These are phyloP conservation scores for Didymella pomorum DNA, from an alignment of 2,329 filamentous ascomycete genomes.

Conservation along the genomic window DNA sequence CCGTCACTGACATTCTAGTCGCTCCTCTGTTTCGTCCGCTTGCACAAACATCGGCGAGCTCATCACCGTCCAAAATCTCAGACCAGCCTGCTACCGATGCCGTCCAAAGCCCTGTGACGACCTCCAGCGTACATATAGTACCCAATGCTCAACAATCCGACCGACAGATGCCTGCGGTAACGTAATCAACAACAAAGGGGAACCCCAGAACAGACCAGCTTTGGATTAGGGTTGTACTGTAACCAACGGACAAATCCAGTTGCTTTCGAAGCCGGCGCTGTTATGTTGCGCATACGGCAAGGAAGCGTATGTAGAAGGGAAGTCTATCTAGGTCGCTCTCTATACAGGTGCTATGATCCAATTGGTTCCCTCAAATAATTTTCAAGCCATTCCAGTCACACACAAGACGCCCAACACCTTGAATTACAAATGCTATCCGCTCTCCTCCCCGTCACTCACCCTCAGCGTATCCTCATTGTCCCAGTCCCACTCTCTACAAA, in stretches of 20 bases:
- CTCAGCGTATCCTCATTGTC: slow-evolving; percentile 23
- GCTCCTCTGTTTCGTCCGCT: not conserved
- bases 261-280: not conserved
- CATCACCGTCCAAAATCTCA: too few species aligned
- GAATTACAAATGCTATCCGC: slow-evolving; percentile 5
- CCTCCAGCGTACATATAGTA: not conserved
- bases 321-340: not conserved
- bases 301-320: too few species aligned
- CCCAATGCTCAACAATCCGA: not conserved
- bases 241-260: not conserved
- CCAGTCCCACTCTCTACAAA: slow-evolving; percentile 20
- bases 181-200: not conserved
- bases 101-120: not conserved
- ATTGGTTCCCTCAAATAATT: not conserved
- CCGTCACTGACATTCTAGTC: not conserved
- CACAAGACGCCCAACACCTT: not conserved
- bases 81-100: not conserved
- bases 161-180: not conserved
- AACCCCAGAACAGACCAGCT: not conserved
- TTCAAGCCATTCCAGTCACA: not conserved
- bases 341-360: not conserved
- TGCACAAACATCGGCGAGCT: not conserved
- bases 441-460: slow-evolving; percentile 21
- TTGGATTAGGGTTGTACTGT: not conserved
- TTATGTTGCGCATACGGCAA: too few species aligned